Evolutionary conservation across 1,284 basidiomycete genomes (phyloP).

Genomic region (Takashimella tepidaria): DNA sequence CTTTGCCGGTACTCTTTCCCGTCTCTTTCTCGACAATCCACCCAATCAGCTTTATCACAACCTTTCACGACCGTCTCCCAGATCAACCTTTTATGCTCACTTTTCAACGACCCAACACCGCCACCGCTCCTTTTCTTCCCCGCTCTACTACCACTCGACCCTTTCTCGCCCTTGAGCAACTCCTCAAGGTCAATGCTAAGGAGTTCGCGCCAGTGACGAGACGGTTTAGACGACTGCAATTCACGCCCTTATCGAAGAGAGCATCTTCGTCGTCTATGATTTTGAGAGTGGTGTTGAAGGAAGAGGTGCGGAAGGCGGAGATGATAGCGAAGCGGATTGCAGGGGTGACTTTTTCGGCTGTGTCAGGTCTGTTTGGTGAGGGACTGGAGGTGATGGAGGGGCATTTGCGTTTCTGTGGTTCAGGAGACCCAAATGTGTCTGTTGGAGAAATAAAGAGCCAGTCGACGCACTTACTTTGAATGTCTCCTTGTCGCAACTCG

Average conservation of each 20-base stretch:
- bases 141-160: neutral
- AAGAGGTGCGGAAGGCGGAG: constrained; percentile 8
- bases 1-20: constrained; percentile 18
- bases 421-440: neutral
- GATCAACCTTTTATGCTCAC: constrained; percentile 7
- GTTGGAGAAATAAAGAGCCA: neutral
- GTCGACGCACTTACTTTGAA: neutral
- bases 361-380: constrained; percentile 14
- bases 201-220: constrained; percentile 34
- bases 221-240: constrained; percentile 14
- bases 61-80: constrained; percentile 17
- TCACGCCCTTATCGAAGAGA: neutral
- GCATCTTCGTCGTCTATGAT: constrained; percentile 8
- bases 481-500: neutral
- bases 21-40: constrained; percentile 2
- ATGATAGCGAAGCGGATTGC: constrained; percentile 19
- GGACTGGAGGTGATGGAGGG: neutral
- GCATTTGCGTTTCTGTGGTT: neutral
- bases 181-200: constrained; percentile 20
- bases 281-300: constrained; percentile 14
- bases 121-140: constrained; percentile 13
- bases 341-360: constrained; percentile 22
- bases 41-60: constrained; percentile 15
- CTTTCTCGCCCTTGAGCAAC: constrained; percentile 4
- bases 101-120: neutral